Evolutionary conservation across 192 early-diverging fungal species (phyloP), one percentile per base, ranked within the genome.

Genomic region (Pilobolus umbonatus): DNA sequence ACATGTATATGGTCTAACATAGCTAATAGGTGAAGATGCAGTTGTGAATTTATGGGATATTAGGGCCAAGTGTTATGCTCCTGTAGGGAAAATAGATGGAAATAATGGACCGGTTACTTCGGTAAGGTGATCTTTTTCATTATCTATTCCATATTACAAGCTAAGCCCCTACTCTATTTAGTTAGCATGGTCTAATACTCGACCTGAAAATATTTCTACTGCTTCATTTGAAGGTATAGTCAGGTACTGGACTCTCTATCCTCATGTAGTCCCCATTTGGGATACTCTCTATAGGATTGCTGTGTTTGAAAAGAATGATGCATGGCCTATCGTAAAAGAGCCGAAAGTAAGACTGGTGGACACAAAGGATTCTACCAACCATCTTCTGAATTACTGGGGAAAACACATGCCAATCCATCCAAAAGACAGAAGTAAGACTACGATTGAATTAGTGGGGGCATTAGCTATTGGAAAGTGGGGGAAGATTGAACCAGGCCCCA

Each of bases 1-100:
- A 43, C 12, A 15, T 30, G 25, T 14, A 39, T 15, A 38, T 21
- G n/a, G 9, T 0, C 12, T n/a, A 39, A n/a, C n/a, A 35, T 21
- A 43, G 28, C 9, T 28, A 48, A 28, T 25, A 57, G 55, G 55
- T 26, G 61, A 75, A 48, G 32, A 71, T 61, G 19, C 51, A 26
- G 25, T 73, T 36, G 44, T 72, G 36, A 47, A 65, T 55, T 52
- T 76, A 42, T 53, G 68, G 66, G 60, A 68, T 61, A 61, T 68
- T 43, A 32, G 65, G 15, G 38, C 24, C 17, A 26, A 45, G 4
- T 35, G 43, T 43, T 42, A 63, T 34, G 39, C 44, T 3, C 51
- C 65, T 1, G 65, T 68, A 10, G 59, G 44, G 25, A 61, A 68
- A 28, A 57, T 68, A 14, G 65, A 68, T 39, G 65, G 65, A 0